Evolutionary conservation across 176 grass and related monocot genomes (phyloP).

Genomic region (Areca catechu): DNA sequence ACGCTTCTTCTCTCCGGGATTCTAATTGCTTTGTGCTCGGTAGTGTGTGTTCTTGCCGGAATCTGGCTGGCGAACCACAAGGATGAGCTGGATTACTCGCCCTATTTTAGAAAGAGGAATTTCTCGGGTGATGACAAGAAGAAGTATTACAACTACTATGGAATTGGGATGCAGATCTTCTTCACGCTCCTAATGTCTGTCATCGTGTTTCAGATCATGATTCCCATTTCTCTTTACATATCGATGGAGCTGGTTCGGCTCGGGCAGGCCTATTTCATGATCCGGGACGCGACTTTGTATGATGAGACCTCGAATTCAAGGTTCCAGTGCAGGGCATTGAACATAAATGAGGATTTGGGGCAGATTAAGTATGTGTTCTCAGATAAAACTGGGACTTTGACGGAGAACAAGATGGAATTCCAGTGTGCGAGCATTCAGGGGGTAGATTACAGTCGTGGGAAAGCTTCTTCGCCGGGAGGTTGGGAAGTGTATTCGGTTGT

Average conservation of each 20-base stretch:
- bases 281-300: slow-evolving; percentile 48
- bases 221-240: slow-evolving; percentile 92
- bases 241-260: slow-evolving; percentile 92
- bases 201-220: slow-evolving; percentile 97
- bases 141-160: slow-evolving; percentile 75
- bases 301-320: slow-evolving; percentile 47
- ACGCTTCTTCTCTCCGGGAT: slow-evolving; percentile 62
- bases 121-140: slow-evolving; percentile 25
- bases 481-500: slow-evolving; percentile 17
- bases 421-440: slow-evolving; percentile 54
- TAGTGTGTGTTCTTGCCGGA: slow-evolving; percentile 44
- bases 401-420: slow-evolving; percentile 95
- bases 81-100: slow-evolving; percentile 33
- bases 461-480: neutral
- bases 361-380: slow-evolving; percentile 92
- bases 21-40: slow-evolving; percentile 41
- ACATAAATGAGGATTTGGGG: slow-evolving; percentile 94
- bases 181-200: slow-evolving; percentile 86
- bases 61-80: slow-evolving; percentile 48
- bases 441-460: slow-evolving; percentile 50
- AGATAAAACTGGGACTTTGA: slow-evolving; percentile 90
- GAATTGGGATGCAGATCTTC: slow-evolving; percentile 57
- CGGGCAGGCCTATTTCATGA: slow-evolving; percentile 92
- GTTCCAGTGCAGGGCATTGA: slow-evolving; percentile 82
- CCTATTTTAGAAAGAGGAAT: slow-evolving; percentile 73